Evolutionary conservation across 306 rosid species (phyloP).

Genomic region (Aeschynomene evenia): DNA sequence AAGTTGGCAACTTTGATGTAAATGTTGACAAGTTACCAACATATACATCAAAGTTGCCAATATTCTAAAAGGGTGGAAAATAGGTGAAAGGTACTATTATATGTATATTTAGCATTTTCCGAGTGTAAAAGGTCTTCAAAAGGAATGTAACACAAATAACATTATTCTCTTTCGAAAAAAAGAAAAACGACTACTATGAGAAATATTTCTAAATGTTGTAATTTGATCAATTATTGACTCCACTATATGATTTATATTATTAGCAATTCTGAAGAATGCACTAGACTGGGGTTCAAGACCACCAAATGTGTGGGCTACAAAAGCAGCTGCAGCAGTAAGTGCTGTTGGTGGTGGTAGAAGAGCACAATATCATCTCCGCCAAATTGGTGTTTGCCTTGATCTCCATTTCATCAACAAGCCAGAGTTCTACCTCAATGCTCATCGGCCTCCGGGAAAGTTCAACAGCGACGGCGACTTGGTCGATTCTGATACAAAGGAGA

Average conservation of each 20-base stretch:
- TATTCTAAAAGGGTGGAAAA: no score
- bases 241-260: background rate
- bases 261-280: constrained; percentile 74
- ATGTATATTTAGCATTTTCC: no score
- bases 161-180: no score
- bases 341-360: constrained; percentile 79
- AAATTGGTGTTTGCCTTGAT: constrained; percentile 65
- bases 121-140: no score
- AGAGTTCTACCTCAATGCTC: constrained; percentile 58
- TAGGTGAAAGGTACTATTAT: no score
- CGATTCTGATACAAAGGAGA: constrained; percentile 38
- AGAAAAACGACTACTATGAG: no score
- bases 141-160: no score
- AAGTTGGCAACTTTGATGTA: no score
- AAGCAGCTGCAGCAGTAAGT: constrained; percentile 67
- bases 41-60: no score
- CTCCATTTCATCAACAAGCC: constrained; percentile 86
- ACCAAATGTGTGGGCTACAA: constrained; percentile 74
- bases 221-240: no score
- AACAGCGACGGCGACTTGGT: constrained; percentile 55
- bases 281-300: constrained; percentile 81
- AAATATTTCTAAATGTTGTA: no score
- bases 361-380: constrained; percentile 77
- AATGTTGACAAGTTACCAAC: no score
- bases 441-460: constrained; percentile 61